Percentiles rank a stretch among this genome's conserved stretches.
These are phyloP conservation scores for Penicillium paneum DNA, from an alignment of 2,329 filamentous ascomycete species.

Conservation along the genomic window DNA sequence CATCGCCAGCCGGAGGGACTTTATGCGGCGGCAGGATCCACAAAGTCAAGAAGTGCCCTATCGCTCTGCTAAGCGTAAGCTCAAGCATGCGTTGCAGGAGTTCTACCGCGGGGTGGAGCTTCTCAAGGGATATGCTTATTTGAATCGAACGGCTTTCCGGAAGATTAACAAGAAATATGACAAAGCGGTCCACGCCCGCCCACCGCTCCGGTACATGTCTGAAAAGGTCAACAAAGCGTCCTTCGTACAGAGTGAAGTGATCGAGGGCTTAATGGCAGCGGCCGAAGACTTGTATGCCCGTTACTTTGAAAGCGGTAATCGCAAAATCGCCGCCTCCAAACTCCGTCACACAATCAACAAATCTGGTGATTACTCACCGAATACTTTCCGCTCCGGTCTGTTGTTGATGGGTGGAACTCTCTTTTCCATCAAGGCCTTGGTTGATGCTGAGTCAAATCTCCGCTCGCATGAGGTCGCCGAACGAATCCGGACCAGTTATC, in stretches of 20 bases:
- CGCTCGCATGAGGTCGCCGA: slow-evolving; percentile 50
- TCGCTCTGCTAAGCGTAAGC: slow-evolving; percentile 80
- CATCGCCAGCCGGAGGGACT: slow-evolving; percentile 46
- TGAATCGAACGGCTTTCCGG: slow-evolving; percentile 89
- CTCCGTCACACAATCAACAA: slow-evolving; percentile 68
- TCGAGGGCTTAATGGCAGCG: slow-evolving; percentile 74
- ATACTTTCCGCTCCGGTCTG: slow-evolving; percentile 60
- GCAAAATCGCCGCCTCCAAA: slow-evolving; percentile 85
- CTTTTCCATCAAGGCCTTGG: slow-evolving; percentile 63
- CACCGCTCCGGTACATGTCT: slow-evolving; percentile 76
- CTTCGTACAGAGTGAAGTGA: slow-evolving; percentile 84
- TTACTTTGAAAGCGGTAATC: slow-evolving; percentile 92
- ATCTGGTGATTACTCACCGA: slow-evolving; percentile 57
- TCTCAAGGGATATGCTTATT: slow-evolving; percentile 82
- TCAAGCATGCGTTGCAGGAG: slow-evolving; percentile 87
- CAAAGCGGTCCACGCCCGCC: slow-evolving; percentile 77
- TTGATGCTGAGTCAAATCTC: slow-evolving; percentile 56
- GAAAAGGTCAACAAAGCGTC: slow-evolving; percentile 87
- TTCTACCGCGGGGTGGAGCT: slow-evolving; percentile 90
- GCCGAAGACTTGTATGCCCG: slow-evolving; percentile 90
- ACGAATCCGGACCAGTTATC: slow-evolving; percentile 58
- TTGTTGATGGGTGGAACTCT: slow-evolving; percentile 66
- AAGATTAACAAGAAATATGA: slow-evolving; percentile 99
- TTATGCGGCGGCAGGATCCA: slow-evolving; percentile 45
- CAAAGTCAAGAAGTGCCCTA: slow-evolving; percentile 67